Evolutionary conservation across 345 rosid genomes (phyloP), one percentile per base, ranked within the genome.

Genomic region (Syzygium oleosum): DNA sequence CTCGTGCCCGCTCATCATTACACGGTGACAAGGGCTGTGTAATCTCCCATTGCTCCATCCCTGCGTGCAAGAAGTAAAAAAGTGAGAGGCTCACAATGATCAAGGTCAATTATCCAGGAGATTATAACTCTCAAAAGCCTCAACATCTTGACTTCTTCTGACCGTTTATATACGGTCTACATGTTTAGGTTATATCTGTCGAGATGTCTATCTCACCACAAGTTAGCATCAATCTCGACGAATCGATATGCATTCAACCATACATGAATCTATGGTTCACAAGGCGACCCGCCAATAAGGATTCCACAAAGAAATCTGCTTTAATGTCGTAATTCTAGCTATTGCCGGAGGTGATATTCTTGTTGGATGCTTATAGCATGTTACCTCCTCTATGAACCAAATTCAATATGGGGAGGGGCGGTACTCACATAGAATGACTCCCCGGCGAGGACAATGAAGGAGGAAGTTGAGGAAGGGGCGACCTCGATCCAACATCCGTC

Each of bases 31-130:
- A 12, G 87, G 85, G 51, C 87, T 84, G 21, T 51, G 58, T 34
- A 88, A 8, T 54, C 89, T 88, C 54, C 87, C 89, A 46, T 88
- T 84, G 68, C 87, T 49, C 89, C 87, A 88, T 19, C 84, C 88
- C 88, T 61, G 38, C 34, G 19, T n/a, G 73, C 10, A 61, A 65
- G 16, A 31, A 19, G 21, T 5, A 31, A 31, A 73, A 73, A 19
- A 13, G 46, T 43, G 25, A 27, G 49, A 9, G 80, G 49, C 27
- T 17, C 80, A 10, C 49, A 10, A 34, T 38, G 80, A 34, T 73
- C 13, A 17, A 68, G 12, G 80, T 38, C 49, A 38, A 73, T 34
- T 84, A 13, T 51, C 43, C 25, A 38, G 6, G 9, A 9, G 49
- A 73, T 34, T 73, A 38, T 19, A 34, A 10, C 25, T 19, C 13